Evolutionary conservation across 371 early-diverging fungal species (phyloP).

Genomic region (Mycotypha africana): DNA sequence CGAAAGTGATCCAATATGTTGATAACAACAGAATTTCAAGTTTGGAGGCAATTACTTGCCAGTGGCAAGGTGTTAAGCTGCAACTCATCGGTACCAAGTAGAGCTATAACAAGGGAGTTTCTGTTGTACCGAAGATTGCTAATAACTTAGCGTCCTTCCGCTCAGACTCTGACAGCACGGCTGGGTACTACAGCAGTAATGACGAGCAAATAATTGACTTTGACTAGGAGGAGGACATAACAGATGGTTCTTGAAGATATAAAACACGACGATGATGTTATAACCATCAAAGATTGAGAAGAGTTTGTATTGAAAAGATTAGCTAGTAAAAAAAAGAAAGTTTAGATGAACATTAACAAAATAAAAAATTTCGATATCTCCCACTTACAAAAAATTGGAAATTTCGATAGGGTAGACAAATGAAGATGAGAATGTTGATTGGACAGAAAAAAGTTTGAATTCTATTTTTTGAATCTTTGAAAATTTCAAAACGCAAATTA

Average conservation of each 20-base stretch:
- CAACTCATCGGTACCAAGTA: neutral
- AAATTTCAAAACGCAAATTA: no score
- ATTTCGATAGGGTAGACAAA: conserved; percentile 5
- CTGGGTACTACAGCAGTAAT: conserved; percentile 5
- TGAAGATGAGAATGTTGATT: no score
- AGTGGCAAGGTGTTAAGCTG: conserved; percentile 8
- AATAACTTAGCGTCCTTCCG: conserved; percentile 10
- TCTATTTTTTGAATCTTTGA: no score
- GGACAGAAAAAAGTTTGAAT: no score
- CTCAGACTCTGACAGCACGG: conserved; percentile 6
- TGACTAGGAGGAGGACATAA: conserved; percentile 2
- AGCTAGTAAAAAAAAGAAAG: conserved; percentile 5
- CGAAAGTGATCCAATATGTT: conserved; percentile 5
- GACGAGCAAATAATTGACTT: conserved; percentile 6
- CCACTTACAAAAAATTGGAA: conserved; percentile 1
- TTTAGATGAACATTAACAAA: conserved; percentile 5
- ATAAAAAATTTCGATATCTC: conserved; percentile 3
- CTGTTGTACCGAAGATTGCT: conserved; percentile 6
- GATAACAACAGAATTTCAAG: conserved; percentile 4
- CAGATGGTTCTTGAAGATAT: conserved; percentile 11
- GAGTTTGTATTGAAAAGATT: conserved; percentile 11
- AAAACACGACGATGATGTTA: conserved; percentile 9
- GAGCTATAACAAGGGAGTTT: neutral
- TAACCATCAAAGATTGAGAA: conserved; percentile 17
- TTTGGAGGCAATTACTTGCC: conserved; percentile 13